Evolutionary conservation across 2,329 filamentous ascomycete genomes (phyloP).

Genomic region (Penicillium rolfsii): DNA sequence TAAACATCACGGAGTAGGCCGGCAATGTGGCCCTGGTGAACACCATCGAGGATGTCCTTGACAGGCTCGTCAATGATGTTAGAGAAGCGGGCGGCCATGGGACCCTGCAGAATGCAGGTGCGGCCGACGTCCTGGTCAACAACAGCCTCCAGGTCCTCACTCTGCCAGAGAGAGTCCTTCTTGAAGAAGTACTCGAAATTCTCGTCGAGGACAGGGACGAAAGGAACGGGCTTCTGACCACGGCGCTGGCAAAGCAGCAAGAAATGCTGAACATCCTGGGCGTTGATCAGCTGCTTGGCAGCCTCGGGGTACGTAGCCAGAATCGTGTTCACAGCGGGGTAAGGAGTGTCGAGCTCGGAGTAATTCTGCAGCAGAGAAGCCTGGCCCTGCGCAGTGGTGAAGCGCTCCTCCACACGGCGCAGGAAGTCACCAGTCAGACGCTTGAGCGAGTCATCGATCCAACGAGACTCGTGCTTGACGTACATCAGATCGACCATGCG

Average conservation of each 20-base stretch:
- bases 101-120: constrained; percentile 94
- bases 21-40: constrained; percentile 86
- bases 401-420: constrained; percentile 93
- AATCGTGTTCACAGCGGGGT: constrained; percentile 74
- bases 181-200: constrained; percentile 99
- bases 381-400: constrained; percentile 72
- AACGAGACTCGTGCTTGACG: constrained; percentile 84
- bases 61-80: constrained; percentile 90
- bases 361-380: constrained; percentile 88
- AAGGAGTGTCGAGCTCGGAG: constrained; percentile 82
- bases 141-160: constrained; percentile 93
- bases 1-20: constrained; percentile 80
- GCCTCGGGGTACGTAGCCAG: constrained; percentile 83
- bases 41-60: constrained; percentile 88
- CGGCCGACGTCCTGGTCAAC: constrained; percentile 94
- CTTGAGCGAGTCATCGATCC: constrained; percentile 85
- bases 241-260: constrained; percentile 87
- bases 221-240: constrained; percentile 94
- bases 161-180: constrained; percentile 99
- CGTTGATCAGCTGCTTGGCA: constrained; percentile 89
- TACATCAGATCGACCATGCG: constrained; percentile 90
- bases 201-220: constrained; percentile 92
- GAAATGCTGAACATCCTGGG: constrained; percentile 98
- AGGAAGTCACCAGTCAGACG: constrained; percentile 93
- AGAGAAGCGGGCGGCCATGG: constrained; percentile 88